Conservation (phyloP, 345 rosid genomes). For the Diplotaxis tenuifolia region DNA sequence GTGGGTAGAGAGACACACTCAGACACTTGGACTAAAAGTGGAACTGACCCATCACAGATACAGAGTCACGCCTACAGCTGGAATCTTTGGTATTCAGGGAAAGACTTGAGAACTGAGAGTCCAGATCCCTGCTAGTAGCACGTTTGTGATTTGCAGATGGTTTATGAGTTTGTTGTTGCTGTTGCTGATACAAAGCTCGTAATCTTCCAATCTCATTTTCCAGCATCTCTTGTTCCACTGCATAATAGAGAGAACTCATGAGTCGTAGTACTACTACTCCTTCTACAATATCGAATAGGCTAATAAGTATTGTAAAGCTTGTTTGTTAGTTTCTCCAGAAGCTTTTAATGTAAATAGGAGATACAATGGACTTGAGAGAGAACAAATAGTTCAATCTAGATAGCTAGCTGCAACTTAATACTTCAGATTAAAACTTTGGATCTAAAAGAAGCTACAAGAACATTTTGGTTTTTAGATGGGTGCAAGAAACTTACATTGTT, state of each 20-base stretch:
- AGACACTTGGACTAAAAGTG: constrained; percentile 44
- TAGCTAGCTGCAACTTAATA: neutral
- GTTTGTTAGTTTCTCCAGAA: neutral
- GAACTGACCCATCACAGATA: constrained; percentile 58
- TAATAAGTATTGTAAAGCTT: neutral
- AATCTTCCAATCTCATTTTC: constrained; percentile 94
- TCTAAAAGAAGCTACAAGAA: neutral
- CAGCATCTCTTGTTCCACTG: constrained; percentile 97
- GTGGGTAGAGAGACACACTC: neutral
- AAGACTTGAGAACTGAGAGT: constrained; percentile 77
- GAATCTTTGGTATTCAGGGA: constrained; percentile 72
- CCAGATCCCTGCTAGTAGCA: constrained; percentile 69
- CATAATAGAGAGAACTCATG: constrained; percentile 30
- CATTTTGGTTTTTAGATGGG: neutral
- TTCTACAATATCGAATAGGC: neutral
- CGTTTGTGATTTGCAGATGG: constrained; percentile 70
- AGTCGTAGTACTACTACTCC: neutral
- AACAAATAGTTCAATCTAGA: neutral
- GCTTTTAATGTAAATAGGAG: neutral
- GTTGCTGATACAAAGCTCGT: constrained; percentile 62
- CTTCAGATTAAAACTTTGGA: constrained; percentile 1
- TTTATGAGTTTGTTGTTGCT: constrained; percentile 41
- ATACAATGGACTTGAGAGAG: neutral
- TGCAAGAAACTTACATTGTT: constrained; percentile 57
- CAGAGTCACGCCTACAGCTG: constrained; percentile 59